Evolutionary conservation across 495 filamentous ascomycete genomes (phyloP).

Genomic region (Chlorociboria aeruginascens): DNA sequence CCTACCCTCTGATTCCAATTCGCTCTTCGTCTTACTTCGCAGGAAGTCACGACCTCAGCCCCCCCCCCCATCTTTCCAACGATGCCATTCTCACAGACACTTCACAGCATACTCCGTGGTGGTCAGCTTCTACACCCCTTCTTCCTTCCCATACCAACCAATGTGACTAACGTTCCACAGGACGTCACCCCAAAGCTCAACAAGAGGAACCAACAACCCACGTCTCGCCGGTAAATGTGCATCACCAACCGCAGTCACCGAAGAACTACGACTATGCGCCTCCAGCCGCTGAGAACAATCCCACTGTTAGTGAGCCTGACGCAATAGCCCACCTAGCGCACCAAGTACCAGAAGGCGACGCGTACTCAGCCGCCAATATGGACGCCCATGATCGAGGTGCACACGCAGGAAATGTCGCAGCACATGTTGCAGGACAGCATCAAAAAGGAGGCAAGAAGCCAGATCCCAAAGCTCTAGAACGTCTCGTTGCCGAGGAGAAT

Average conservation of each 20-base stretch:
- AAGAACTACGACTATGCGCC: constrained; percentile 32
- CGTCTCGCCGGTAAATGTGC: constrained; percentile 53
- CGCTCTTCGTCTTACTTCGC: too few species aligned
- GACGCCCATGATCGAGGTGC: constrained; percentile 49
- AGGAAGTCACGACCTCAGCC: too few species aligned
- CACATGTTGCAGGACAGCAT: constrained; percentile 38
- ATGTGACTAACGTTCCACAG: neutral
- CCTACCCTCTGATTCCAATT: too few species aligned
- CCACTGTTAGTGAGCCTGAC: constrained; percentile 39
- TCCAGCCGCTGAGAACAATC: constrained; percentile 36
- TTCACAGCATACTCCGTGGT: constrained; percentile 98
- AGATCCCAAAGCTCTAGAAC: constrained; percentile 59
- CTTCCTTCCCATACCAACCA: neutral
- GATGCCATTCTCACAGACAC: constrained; percentile 42
- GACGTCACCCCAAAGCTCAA: constrained; percentile 31
- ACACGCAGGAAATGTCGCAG: constrained; percentile 46
- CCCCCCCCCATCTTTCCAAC: constrained; percentile 10
- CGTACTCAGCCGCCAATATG: constrained; percentile 42
- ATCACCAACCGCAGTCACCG: constrained; percentile 36
- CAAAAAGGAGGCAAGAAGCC: constrained; percentile 39
- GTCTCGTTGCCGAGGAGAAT: constrained; percentile 84
- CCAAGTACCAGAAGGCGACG: constrained; percentile 31
- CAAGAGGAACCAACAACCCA: constrained; percentile 51
- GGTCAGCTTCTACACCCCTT: constrained; percentile 32
- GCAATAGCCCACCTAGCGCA: constrained; percentile 37